phyloP scores from a whole-genome alignment of 2,329 filamentous ascomycete genomes.

The Colletotrichum acutatum region DNA sequence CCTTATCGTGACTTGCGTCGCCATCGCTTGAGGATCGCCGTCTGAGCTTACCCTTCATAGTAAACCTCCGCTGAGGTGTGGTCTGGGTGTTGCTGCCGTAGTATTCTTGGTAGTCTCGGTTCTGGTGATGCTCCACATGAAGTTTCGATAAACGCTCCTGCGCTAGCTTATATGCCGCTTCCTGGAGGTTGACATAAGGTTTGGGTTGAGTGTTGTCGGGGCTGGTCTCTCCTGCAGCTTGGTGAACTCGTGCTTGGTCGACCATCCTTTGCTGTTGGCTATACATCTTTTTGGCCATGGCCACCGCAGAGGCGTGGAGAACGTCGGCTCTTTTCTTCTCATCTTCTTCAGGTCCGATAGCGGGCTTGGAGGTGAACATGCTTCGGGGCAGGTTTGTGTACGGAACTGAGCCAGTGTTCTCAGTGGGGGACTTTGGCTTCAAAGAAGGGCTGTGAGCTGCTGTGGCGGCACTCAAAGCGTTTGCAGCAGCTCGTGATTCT shows the following conservation, averaged over 20 bases:
- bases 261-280: constrained; percentile 72
- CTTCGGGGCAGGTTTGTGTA: constrained; percentile 75
- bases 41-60: constrained; percentile 65
- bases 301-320: constrained; percentile 83
- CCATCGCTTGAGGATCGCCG: constrained; percentile 76
- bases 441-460: constrained; percentile 68
- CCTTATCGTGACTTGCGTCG: constrained; percentile 70
- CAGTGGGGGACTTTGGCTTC: constrained; percentile 56
- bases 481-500: constrained; percentile 68
- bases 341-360: constrained; percentile 76
- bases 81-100: constrained; percentile 68
- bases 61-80: constrained; percentile 55
- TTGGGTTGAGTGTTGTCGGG: constrained; percentile 58
- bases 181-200: constrained; percentile 76
- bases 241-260: constrained; percentile 58
- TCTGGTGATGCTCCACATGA: constrained; percentile 74
- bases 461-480: constrained; percentile 79
- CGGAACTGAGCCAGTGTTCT: constrained; percentile 74
- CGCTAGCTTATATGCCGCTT: constrained; percentile 87
- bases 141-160: constrained; percentile 85
- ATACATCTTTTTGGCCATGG: constrained; percentile 92
- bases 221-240: constrained; percentile 44
- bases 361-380: constrained; percentile 83
- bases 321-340: constrained; percentile 79
- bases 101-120: constrained; percentile 77